Conservation (phyloP, 257 asterid species). For the Scutellaria minor region DNA sequence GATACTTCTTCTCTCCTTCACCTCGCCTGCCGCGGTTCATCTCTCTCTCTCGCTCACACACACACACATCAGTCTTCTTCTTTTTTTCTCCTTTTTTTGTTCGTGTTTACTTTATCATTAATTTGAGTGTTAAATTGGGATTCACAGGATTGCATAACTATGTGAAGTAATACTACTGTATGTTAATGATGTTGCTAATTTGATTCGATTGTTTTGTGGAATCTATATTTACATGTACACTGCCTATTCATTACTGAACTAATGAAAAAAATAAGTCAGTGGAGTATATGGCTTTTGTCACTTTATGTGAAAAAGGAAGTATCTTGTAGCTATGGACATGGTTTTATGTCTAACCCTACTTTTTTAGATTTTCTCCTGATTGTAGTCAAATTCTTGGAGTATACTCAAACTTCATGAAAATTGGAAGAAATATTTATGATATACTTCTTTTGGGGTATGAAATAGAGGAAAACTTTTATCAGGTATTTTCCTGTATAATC, state of each 20-base stretch:
- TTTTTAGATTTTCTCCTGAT: neutral
- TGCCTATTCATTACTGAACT: neutral
- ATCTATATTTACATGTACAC: neutral
- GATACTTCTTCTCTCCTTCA: conserved; percentile 76
- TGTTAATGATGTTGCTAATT: conserved; percentile 10
- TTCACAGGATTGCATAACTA: neutral
- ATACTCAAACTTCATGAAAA: neutral
- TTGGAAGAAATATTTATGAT: neutral
- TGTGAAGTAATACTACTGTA: conserved; percentile 7
- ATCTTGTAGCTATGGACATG: neutral
- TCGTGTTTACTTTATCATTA: neutral
- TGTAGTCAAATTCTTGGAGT: neutral
- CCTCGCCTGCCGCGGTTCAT: conserved; percentile 73
- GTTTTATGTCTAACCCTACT: neutral
- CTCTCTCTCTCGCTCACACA: conserved; percentile 23
- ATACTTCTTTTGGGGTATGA: neutral
- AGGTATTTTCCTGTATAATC: neutral
- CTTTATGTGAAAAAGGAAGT: conserved; percentile 16
- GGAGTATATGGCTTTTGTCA: neutral
- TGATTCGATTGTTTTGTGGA: conserved; percentile 10
- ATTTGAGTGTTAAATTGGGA: conserved; percentile 8
- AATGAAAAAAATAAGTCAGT: neutral
- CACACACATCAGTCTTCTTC: conserved; percentile 14
- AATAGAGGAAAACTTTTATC: neutral
- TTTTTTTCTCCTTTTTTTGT: conserved; percentile 13